Evolutionary conservation across 129 eudicot genomes (phyloP).

Genomic region (Lactuca sativa): DNA sequence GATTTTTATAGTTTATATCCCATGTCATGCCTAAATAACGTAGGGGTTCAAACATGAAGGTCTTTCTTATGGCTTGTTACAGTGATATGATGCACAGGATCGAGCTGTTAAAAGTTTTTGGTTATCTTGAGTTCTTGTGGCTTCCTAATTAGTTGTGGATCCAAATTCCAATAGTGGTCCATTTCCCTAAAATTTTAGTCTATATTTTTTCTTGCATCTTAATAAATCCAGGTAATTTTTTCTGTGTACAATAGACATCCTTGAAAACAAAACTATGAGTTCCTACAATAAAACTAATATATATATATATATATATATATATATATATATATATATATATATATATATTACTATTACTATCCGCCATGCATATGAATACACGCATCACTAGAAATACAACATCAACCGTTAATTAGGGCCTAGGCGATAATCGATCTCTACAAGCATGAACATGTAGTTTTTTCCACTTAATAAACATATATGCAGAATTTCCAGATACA

Average conservation of each 20-base stretch:
- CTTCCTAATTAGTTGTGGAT: not conserved
- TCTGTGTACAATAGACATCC: too few species aligned
- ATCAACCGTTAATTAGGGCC: not conserved
- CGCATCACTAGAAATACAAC: not conserved
- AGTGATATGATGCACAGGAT: too few species aligned
- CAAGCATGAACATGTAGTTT: not conserved
- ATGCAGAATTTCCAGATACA: not conserved
- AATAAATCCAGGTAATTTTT: too few species aligned
- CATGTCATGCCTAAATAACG: too few species aligned
- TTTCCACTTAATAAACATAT: not conserved
- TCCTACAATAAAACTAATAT: not conserved
- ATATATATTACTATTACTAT: too few species aligned
- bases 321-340: too few species aligned
- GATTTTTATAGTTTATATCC: too few species aligned
- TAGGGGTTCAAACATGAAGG: too few species aligned
- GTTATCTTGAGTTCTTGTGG: not conserved
- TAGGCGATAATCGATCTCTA: not conserved
- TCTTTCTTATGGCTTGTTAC: too few species aligned
- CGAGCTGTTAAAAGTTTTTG: not conserved
- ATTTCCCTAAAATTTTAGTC: too few species aligned
- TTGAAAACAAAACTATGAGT: not conserved
- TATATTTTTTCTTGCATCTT: not conserved
- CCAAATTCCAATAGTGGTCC: not conserved
- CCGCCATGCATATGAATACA: too few species aligned
- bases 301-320: too few species aligned